phyloP scores from a whole-genome alignment of 768 basidiomycete genomes.

The Tubosaeta sp. region DNA sequence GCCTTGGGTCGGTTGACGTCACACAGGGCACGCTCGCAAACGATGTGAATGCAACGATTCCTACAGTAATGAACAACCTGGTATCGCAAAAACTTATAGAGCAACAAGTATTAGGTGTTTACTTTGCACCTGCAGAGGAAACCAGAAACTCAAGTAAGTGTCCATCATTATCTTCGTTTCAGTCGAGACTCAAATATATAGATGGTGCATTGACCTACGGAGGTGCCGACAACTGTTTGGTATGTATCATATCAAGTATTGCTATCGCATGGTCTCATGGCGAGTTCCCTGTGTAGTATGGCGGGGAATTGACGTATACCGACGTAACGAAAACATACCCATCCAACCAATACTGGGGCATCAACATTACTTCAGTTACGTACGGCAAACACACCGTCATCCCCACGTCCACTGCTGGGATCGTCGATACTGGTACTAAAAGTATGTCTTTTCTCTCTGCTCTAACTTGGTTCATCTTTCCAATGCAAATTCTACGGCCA shows the following conservation, averaged over 20 bases:
- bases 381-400: constrained; percentile 11
- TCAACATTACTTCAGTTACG: constrained; percentile 14
- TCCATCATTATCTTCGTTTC: background rate
- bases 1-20: constrained; percentile 18
- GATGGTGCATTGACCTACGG: constrained; percentile 18
- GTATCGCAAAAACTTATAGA: constrained; percentile 14
- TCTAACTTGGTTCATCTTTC: background rate
- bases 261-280: background rate
- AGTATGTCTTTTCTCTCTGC: constrained; percentile 7
- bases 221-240: constrained; percentile 10
- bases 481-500: background rate
- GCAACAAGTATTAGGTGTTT: constrained; percentile 12
- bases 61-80: constrained; percentile 23
- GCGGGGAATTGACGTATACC: constrained; percentile 16
- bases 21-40: constrained; percentile 2
- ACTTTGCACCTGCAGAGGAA: constrained; percentile 16
- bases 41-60: constrained; percentile 4
- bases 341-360: constrained; percentile 20
- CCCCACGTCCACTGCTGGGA: constrained; percentile 17
- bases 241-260: background rate
- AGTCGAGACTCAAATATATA: background rate
- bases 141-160: constrained; percentile 10
- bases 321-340: constrained; percentile 21
- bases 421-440: constrained; percentile 26
- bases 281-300: constrained; percentile 2